Conservation (phyloP, 768 basidiomycete species). For the Ramaria sp. region DNA sequence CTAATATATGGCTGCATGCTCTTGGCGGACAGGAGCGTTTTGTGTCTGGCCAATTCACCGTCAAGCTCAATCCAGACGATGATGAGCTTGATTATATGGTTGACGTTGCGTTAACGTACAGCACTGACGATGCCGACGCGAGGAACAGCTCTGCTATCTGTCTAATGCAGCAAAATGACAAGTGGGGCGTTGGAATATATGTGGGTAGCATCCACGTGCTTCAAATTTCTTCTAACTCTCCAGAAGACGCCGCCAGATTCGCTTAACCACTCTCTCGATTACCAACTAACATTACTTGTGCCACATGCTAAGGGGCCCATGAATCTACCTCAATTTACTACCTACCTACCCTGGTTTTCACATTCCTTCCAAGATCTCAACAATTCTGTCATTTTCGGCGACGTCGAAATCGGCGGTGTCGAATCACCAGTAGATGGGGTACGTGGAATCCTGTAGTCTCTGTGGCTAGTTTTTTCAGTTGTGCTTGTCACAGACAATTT, state of each 20-base stretch:
- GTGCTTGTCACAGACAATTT: not conserved
- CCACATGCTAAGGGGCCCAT: not conserved
- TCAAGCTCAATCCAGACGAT: conserved; percentile 5
- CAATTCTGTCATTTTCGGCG: not conserved
- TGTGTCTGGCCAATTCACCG: conserved; percentile 1
- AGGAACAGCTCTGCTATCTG: conserved; percentile 5
- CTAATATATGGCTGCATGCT: conserved; percentile 5
- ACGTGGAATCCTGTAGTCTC: not conserved
- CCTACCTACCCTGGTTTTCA: conserved; percentile 4
- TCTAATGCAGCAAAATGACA: not conserved
- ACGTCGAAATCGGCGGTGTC: conserved; percentile 3
- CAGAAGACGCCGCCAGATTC: not conserved
- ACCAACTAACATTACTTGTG: conserved; percentile 4
- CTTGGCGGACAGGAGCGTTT: not conserved
- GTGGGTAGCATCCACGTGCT: not conserved
- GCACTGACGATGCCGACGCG: not conserved
- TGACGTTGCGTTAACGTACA: conserved; percentile 1
- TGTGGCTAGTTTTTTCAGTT: not conserved
- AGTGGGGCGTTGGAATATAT: conserved; percentile 5
- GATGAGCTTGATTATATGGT: conserved; percentile 1
- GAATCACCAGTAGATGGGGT: conserved; percentile 4
- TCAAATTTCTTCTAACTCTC: not conserved
- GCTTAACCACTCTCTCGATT: not conserved
- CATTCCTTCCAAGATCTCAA: conserved; percentile 6
- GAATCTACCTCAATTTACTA: conserved; percentile 3